Evolutionary conservation across 2,329 filamentous ascomycete genomes (phyloP).

Genomic region (Chrysoporthe deuterocubensis): DNA sequence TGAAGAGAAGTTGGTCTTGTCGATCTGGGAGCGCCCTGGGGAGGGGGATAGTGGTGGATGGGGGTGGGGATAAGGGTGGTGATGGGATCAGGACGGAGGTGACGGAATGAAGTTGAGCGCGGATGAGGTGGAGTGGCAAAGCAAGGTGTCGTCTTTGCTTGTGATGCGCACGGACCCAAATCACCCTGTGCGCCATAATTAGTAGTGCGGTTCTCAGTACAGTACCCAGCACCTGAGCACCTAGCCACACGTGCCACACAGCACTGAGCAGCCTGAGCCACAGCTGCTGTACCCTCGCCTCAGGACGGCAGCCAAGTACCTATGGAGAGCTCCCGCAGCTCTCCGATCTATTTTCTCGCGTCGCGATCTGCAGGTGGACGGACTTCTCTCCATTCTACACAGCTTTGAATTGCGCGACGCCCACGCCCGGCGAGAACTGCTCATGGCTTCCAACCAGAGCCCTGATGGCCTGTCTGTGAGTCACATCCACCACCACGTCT

Average conservation of each 20-base stretch:
- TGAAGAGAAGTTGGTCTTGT: neutral
- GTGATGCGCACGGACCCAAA: neutral
- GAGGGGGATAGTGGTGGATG: neutral
- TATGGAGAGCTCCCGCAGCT: neutral
- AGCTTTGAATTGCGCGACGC: neutral
- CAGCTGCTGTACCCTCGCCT: neutral
- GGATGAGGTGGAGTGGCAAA: neutral
- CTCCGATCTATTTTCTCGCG: neutral
- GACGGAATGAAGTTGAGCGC: constrained; percentile 15
- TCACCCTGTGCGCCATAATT: neutral
- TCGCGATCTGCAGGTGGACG: constrained; percentile 1
- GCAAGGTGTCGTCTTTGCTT: neutral
- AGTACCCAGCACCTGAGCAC: neutral
- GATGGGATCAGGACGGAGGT: constrained; percentile 3
- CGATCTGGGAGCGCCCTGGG: neutral
- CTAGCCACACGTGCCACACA: neutral
- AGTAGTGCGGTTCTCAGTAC: neutral
- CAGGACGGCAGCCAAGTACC: neutral
- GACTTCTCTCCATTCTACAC: neutral
- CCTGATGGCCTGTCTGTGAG: constrained; percentile 39
- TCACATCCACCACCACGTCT: constrained; percentile 29
- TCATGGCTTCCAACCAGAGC: constrained; percentile 42
- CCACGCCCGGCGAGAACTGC: constrained; percentile 24
- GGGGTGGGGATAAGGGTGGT: neutral
- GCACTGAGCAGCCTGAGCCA: neutral